phyloP scores from a whole-genome alignment of 2,329 filamentous ascomycete genomes.

The Dactylella cylindrospora region DNA sequence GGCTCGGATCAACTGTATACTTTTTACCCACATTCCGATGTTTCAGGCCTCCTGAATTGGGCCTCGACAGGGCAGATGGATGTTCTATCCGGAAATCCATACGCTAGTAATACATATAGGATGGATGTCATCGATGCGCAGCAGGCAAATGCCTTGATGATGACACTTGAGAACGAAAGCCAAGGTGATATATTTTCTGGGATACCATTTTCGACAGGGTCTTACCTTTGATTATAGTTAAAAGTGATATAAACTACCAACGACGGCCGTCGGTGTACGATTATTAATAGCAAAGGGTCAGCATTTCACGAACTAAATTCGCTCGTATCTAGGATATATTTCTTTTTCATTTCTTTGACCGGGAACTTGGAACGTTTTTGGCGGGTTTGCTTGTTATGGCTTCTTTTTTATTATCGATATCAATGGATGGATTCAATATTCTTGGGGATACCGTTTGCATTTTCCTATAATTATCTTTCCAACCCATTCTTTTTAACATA shows the following conservation, averaged over 20 bases:
- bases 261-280: constrained; percentile 44
- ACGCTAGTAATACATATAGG: constrained; percentile 37
- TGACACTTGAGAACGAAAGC: constrained; percentile 42
- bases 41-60: constrained; percentile 32
- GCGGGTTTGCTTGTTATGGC: constrained; percentile 13
- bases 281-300: constrained; percentile 39
- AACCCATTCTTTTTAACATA: constrained; percentile 6
- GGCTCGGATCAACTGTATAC: constrained; percentile 33
- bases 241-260: constrained; percentile 43
- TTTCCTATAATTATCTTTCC: neutral
- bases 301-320: constrained; percentile 19
- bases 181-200: constrained; percentile 46
- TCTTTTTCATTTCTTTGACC: constrained; percentile 17
- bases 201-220: constrained; percentile 44
- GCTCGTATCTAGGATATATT: constrained; percentile 29
- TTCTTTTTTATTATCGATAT: constrained; percentile 2
- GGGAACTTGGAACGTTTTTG: constrained; percentile 13
- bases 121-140: constrained; percentile 42
- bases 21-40: constrained; percentile 30
- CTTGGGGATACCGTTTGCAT: neutral
- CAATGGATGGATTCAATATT: neutral
- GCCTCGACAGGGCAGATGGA: constrained; percentile 32
- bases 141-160: constrained; percentile 43
- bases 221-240: constrained; percentile 45
- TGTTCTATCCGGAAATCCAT: constrained; percentile 36